Base-by-base conservation (phyloP, 495 filamentous ascomycete species). In the Sphaerosporella brunnea region DNA sequence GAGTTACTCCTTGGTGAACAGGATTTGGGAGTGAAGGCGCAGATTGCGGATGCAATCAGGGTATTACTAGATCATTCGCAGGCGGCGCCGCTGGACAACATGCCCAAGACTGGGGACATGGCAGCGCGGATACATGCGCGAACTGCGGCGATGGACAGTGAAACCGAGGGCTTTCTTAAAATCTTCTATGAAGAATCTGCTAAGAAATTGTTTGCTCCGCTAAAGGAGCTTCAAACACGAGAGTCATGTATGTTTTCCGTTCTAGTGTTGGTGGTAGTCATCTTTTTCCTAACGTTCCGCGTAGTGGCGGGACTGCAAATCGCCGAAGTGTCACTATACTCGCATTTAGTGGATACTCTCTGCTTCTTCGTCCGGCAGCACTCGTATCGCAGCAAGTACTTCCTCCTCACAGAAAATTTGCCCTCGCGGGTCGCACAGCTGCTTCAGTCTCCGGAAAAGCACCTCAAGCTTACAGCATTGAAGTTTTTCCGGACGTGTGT, bases 321-420 rank as follows among this genome's bases (percentile, higher is more conserved):
- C 48, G 75, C 86, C 50, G 82, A 95, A 61, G 84, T 90, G 20
- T 81, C 84, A 4, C 68, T 95, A 23, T 90, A 86, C 64, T 75
- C 78, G 11, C 87, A 95, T 62, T 70, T 97, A 40, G 83, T 95
- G 43, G 90, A 97, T 59, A 86, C 94, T 30, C 73, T 97, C 21
- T 92, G 82, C 58, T 96, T 93, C 63, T 93, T 93, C 63, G 78
- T 94, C 54, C 80, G 86, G 38, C 80, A 86, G 53, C 88, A 96
- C 60, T 70, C 79, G 23, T 80, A 80, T 59, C 75, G 83, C 48
- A 87, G 79, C 61, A 90, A 88, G 63, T 84, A 77, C 59, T 92
- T 94, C 59, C 79, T 97, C 19, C 68, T 93, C 19, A 72, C 73
- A 9, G 78, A 94, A 59, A 77, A 79, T 35, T 73, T 96, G 36